Evolutionary conservation across 139 green algal genomes (phyloP).

Genomic region (Chlorella sp.): DNA sequence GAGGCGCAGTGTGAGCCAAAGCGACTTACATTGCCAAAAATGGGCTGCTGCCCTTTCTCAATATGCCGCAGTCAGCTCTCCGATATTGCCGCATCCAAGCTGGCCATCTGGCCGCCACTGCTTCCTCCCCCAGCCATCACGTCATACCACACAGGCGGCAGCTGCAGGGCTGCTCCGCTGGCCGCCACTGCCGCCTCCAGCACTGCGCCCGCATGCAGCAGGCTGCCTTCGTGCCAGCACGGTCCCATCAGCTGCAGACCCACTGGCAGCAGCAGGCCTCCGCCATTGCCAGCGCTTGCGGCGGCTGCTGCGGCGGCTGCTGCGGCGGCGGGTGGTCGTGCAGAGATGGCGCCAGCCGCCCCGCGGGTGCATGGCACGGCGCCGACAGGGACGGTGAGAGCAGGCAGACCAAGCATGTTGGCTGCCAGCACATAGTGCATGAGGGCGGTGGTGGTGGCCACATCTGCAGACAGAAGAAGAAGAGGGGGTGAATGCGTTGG

Average conservation of each 20-base stretch:
- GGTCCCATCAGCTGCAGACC: slow-evolving; percentile 84
- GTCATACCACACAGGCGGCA: slow-evolving; percentile 37
- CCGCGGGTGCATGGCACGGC: slow-evolving; percentile 17
- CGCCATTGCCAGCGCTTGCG: neutral
- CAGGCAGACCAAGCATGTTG: slow-evolving; percentile 79
- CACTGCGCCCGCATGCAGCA: slow-evolving; percentile 60
- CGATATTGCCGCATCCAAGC: neutral
- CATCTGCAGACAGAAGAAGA: slow-evolving; percentile 32
- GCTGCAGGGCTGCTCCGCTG: neutral
- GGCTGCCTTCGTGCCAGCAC: slow-evolving; percentile 66
- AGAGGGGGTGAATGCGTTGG: neutral
- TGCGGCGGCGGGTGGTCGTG: neutral
- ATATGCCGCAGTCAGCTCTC: too few relatives aligned
- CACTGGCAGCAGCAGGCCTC: slow-evolving; percentile 48
- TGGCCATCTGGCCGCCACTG: too few relatives aligned
- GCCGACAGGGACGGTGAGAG: slow-evolving; percentile 72
- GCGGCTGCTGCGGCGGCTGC: neutral
- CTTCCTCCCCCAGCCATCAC: neutral
- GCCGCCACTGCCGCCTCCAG: slow-evolving; percentile 50
- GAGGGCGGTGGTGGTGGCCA: slow-evolving; percentile 51
- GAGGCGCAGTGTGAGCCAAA: too few relatives aligned
- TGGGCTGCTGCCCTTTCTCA: too few relatives aligned
- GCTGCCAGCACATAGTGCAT: slow-evolving; percentile 69
- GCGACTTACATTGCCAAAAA: too few relatives aligned
- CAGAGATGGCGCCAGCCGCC: neutral